Percentiles rank a stretch among this genome's conserved stretches.
Evolutionary conservation across 176 grass and related monocot genomes (phyloP).

Genomic region (Carex pumila): DNA sequence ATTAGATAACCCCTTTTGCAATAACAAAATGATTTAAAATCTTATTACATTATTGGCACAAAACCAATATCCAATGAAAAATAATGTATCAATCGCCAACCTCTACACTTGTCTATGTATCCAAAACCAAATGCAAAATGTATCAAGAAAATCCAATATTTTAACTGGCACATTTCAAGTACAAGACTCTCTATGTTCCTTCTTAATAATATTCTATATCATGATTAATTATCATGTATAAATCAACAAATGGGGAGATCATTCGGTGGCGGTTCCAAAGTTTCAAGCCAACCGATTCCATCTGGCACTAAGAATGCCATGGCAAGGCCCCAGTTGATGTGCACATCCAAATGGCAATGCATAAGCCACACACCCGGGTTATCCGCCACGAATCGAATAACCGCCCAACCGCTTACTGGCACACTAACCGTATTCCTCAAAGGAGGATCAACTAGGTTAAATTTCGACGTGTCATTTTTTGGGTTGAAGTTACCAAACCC

Average conservation of each 20-base stretch:
- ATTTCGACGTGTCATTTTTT: conserved; percentile 35
- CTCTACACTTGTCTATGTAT: neutral
- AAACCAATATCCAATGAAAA: neutral
- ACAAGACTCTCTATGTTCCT: neutral
- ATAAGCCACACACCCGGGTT: conserved; percentile 95
- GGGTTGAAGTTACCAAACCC: conserved; percentile 77
- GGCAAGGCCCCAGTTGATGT: conserved; percentile 92
- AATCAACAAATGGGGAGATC: conserved; percentile 69
- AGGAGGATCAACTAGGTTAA: conserved; percentile 78
- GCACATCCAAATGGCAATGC: conserved; percentile 87
- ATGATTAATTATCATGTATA: neutral
- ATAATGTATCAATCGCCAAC: neutral
- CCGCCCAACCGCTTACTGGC: conserved; percentile 84
- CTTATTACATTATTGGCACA: neutral
- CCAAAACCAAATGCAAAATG: conserved; percentile 5
- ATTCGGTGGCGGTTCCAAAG: conserved; percentile 40
- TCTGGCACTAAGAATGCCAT: conserved; percentile 88
- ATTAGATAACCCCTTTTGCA: neutral
- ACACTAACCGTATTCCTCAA: conserved; percentile 84
- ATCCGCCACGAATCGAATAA: conserved; percentile 70
- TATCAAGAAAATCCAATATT: neutral
- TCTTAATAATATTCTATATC: neutral
- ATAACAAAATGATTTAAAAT: neutral
- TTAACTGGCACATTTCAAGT: neutral
- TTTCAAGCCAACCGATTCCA: conserved; percentile 55